Conservation (phyloP, 345 rosid genomes). For the Firmiana major region DNA sequence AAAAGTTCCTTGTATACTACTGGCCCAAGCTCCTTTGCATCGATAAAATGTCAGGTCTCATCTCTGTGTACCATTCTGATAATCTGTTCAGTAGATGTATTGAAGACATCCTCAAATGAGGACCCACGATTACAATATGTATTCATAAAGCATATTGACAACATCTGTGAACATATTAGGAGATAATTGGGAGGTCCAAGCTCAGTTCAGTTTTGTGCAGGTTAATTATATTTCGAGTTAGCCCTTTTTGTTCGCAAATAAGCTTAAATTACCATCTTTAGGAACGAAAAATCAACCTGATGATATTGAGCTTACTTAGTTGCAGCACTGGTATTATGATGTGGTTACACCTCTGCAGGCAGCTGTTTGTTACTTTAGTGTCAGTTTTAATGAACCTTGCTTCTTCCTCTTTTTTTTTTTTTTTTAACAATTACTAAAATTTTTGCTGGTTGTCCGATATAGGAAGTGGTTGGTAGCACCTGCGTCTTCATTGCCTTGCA, state of each 20-base stretch:
- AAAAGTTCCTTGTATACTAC: background rate
- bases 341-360: background rate
- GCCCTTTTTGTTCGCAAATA: background rate
- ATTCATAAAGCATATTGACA: background rate
- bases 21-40: background rate
- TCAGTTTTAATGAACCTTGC: background rate
- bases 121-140: background rate
- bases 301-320: background rate
- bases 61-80: background rate
- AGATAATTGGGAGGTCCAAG: background rate
- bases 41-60: background rate
- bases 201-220: background rate
- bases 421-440: background rate
- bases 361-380: background rate
- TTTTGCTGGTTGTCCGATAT: slow-evolving; percentile 23
- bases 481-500: slow-evolving; percentile 71
- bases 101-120: background rate
- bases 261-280: background rate
- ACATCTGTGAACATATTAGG: background rate
- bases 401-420: too few relatives aligned
- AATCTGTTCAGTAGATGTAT: background rate
- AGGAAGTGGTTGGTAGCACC: slow-evolving; percentile 95
- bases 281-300: background rate
- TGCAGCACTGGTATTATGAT: slow-evolving; percentile 1
- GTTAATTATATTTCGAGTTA: background rate